A percentile compares a stretch with the other conserved stretches of the same genome.
Evolutionary conservation across 495 filamentous ascomycete species (phyloP).

Genomic region (Penicilliopsis zonata): DNA sequence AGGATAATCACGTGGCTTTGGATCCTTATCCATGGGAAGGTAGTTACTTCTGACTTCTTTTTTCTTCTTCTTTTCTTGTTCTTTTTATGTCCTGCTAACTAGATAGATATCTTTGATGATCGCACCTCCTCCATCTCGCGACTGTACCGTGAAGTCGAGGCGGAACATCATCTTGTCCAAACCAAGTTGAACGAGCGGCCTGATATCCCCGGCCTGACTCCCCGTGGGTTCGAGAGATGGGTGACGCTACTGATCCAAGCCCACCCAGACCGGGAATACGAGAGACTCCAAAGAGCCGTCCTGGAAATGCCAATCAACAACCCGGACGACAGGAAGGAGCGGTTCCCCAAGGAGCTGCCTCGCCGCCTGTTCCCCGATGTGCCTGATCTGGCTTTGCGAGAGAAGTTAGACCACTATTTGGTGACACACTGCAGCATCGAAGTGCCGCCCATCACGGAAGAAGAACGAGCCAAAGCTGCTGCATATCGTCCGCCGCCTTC

Average conservation of each 20-base stretch:
- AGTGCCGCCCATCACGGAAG: conserved; percentile 27
- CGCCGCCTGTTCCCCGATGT: conserved; percentile 55
- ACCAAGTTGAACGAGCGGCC: conserved; percentile 44
- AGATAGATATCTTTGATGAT: conserved; percentile 40
- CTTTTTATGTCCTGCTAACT: not conserved
- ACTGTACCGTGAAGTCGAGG: conserved; percentile 64
- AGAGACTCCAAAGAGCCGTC: conserved; percentile 61
- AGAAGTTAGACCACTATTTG: conserved; percentile 31
- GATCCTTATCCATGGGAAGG: conserved; percentile 60
- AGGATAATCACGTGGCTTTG: conserved; percentile 43
- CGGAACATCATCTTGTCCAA: conserved; percentile 75
- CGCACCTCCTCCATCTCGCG: conserved; percentile 48
- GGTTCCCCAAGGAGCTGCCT: conserved; percentile 69
- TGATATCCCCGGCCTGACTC: conserved; percentile 65
- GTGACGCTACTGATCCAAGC: conserved; percentile 64
- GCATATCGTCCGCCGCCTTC: conserved; percentile 6
- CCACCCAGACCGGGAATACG: conserved; percentile 66
- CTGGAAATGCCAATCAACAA: conserved; percentile 64
- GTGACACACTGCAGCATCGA: conserved; percentile 36
- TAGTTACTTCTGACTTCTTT: conserved; percentile 10
- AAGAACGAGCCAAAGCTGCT: conserved; percentile 23
- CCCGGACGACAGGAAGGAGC: conserved; percentile 57
- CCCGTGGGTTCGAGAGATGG: conserved; percentile 67
- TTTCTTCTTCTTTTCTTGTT: too few relatives aligned
- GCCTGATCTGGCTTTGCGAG: conserved; percentile 22